A percentile compares a stretch with the other conserved stretches of the same genome.
Conservation (phyloP, 2,329 filamentous ascomycete species). For the Thelonectria discophora region DNA sequence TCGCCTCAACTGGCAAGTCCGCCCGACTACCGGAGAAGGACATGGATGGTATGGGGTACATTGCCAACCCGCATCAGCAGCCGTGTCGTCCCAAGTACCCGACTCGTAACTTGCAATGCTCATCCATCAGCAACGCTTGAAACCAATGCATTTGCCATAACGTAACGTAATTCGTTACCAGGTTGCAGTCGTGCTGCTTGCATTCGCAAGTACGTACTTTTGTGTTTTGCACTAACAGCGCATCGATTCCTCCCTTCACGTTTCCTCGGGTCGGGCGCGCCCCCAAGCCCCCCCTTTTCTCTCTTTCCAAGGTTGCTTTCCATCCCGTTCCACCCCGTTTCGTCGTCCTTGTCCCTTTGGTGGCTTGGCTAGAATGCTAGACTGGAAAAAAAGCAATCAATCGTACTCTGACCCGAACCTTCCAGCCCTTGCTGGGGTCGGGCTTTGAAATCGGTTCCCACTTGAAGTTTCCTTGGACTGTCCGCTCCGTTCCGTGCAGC, state of each 20-base stretch:
- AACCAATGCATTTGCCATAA: not conserved
- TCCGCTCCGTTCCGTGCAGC: conserved; percentile 8
- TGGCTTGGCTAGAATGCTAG: conserved; percentile 4
- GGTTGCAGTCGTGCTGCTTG: not conserved
- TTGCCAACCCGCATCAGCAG: not conserved
- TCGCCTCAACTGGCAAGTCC: too few relatives aligned
- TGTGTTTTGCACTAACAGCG: too few relatives aligned
- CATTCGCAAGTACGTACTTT: not conserved
- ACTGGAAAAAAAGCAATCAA: conserved; percentile 3
- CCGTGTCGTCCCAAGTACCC: not conserved
- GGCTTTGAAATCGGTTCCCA: not conserved
- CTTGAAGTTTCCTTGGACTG: not conserved
- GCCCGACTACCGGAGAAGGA: not conserved
- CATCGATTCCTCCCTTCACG: too few relatives aligned
- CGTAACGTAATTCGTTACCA: conserved; percentile 14
- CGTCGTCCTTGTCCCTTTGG: conserved; percentile 1
- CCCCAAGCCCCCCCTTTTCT: conserved; percentile 17
- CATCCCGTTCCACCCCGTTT: conserved; percentile 12
- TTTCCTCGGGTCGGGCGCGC: too few relatives aligned
- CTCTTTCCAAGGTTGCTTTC: not conserved
- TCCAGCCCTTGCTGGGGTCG: conserved; percentile 5
- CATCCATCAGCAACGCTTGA: not conserved
- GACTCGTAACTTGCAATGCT: not conserved
- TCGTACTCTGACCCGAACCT: conserved; percentile 7
- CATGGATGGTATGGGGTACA: not conserved